Evolutionary conservation across 495 filamentous ascomycete genomes (phyloP).

Genomic region (Talaromyces adpressus): DNA sequence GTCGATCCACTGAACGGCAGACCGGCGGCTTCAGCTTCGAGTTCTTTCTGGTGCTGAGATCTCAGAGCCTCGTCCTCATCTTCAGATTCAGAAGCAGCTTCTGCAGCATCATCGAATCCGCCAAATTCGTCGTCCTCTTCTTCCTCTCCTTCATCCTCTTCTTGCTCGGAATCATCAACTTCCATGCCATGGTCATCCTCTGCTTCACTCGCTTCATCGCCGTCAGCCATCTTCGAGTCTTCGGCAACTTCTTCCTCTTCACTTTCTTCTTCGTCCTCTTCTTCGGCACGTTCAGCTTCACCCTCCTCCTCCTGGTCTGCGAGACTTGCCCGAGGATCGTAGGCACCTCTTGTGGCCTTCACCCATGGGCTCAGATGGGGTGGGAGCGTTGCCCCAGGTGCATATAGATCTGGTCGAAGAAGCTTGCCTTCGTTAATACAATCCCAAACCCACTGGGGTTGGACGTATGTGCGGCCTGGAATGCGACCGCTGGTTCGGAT

Average conservation of each 20-base stretch:
- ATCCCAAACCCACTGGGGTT: conserved; percentile 99
- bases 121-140: conserved; percentile 33
- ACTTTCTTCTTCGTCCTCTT: conserved; percentile 49
- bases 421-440: conserved; percentile 84
- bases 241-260: conserved; percentile 52
- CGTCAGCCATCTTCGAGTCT: conserved; percentile 42
- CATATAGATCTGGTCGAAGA: conserved; percentile 81
- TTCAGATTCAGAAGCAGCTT: conserved; percentile 38
- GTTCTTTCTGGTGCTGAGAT: conserved; percentile 70
- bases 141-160: conserved; percentile 32
- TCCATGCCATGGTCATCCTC: conserved; percentile 54
- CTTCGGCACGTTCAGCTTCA: conserved; percentile 67
- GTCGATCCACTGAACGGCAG: conserved; percentile 36
- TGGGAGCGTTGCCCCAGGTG: conserved; percentile 79
- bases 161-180: conserved; percentile 42
- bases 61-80: conserved; percentile 45
- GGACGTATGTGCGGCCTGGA: conserved; percentile 83
- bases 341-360: conserved; percentile 71
- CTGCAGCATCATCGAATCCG: conserved; percentile 34
- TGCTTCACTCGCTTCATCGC: conserved; percentile 34
- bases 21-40: conserved; percentile 80
- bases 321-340: conserved; percentile 78
- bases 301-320: conserved; percentile 72
- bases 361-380: conserved; percentile 97
- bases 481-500: conserved; percentile 56